These are phyloP conservation scores for Cymbopogon citratus DNA, from an alignment of 176 grass and related monocot genomes.

Conservation along the genomic window DNA sequence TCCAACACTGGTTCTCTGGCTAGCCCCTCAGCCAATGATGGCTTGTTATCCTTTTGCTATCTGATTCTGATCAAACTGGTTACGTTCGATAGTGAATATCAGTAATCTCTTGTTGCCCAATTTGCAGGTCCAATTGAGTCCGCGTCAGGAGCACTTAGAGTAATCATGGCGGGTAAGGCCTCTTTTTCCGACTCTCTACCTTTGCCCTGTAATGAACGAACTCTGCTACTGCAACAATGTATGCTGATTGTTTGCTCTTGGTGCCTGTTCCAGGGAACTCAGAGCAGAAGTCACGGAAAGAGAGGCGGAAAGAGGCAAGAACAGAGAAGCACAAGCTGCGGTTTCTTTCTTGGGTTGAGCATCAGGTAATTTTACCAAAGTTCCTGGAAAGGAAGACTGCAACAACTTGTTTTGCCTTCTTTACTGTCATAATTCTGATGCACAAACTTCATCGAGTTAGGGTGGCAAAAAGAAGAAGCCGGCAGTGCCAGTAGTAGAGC, in stretches of 20 bases:
- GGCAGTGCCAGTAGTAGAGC: background rate
- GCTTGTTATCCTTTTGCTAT: background rate
- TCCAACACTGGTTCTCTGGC: too few species aligned
- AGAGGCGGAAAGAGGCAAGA: conserved; percentile 51
- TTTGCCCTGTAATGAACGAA: background rate
- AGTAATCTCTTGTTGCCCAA: background rate
- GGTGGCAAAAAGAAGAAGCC: conserved; percentile 39
- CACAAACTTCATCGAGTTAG: conserved; percentile 5
- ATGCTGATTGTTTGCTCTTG: background rate
- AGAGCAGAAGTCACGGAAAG: conserved; percentile 36
- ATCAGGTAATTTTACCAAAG: conserved; percentile 34
- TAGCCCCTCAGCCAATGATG: background rate
- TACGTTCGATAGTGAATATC: background rate
- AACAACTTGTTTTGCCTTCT: background rate
- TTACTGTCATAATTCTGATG: background rate
- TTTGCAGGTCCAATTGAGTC: background rate
- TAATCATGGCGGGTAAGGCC: conserved; percentile 7
- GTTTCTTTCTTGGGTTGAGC: conserved; percentile 53
- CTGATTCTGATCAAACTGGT: background rate
- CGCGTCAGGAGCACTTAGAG: background rate
- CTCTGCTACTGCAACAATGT: background rate
- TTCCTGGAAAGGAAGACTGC: background rate
- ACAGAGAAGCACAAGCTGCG: conserved; percentile 35
- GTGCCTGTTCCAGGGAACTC: conserved; percentile 13
- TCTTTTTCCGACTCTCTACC: background rate